Evolutionary conservation across 1,284 basidiomycete species (phyloP).

Genomic region (Singerocomus rubriflavus): DNA sequence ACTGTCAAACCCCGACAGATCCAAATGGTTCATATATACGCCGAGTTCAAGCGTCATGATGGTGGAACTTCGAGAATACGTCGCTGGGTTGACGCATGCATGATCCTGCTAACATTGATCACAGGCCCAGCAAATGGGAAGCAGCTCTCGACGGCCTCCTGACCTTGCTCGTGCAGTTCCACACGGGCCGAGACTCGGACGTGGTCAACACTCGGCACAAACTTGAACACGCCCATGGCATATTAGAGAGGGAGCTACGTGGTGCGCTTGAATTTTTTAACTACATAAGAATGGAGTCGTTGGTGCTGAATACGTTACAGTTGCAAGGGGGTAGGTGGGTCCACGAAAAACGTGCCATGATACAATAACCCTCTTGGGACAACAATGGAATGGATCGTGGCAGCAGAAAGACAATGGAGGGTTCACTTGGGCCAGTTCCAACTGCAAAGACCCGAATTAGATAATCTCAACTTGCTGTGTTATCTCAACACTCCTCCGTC

Average conservation of each 20-base stretch:
- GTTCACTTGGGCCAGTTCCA: neutral
- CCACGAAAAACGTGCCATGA: neutral
- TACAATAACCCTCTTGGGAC: neutral
- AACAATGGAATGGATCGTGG: neutral
- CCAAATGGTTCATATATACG: neutral
- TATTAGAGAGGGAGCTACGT: neutral
- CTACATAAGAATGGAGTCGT: no score
- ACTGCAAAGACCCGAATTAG: no score
- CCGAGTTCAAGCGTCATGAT: neutral
- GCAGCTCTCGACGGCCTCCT: neutral
- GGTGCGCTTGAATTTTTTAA: neutral
- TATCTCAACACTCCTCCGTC: neutral
- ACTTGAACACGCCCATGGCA: no score
- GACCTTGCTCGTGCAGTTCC: neutral
- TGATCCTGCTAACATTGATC: neutral
- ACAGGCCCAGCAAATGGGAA: neutral
- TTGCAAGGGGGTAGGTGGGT: neutral
- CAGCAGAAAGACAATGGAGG: constrained; percentile 4
- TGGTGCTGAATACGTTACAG: neutral
- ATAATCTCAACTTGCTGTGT: neutral
- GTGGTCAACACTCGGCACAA: neutral
- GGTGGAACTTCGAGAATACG: neutral
- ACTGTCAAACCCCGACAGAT: neutral
- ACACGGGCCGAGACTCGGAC: neutral
- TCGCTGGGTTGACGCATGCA: neutral